A percentile compares a stretch with the other conserved stretches of the same genome.
Evolutionary conservation across 73 alveolate species (phyloP).

Genomic region (Paramecium octaurelia): DNA sequence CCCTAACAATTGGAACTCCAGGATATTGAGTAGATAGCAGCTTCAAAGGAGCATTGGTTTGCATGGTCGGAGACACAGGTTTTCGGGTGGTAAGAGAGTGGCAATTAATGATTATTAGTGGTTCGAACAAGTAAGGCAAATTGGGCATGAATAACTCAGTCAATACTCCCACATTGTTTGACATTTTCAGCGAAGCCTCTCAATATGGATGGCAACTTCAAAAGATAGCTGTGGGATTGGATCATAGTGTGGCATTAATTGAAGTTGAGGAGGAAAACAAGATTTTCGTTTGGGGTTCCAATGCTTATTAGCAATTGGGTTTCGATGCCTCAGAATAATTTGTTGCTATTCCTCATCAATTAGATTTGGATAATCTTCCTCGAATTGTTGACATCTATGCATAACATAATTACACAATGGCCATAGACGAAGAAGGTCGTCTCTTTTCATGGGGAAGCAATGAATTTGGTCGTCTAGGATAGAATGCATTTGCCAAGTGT

Average conservation of each 20-base stretch:
- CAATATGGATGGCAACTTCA: slow-evolving; percentile 20
- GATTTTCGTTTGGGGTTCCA: not conserved
- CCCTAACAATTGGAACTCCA: not conserved
- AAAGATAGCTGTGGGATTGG: slow-evolving; percentile 34
- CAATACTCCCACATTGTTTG: not conserved
- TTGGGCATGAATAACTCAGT: not conserved
- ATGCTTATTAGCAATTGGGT: not conserved
- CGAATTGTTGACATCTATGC: not conserved
- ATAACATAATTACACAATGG: slow-evolving; percentile 17
- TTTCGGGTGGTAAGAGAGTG: not conserved
- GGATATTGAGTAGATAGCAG: not conserved
- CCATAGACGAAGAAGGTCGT: not conserved
- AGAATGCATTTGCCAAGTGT: not conserved
- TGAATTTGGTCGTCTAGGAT: slow-evolving; percentile 34
- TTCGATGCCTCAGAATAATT: slow-evolving; percentile 29
- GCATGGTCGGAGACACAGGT: not conserved
- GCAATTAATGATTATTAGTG: not conserved
- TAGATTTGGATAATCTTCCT: not conserved
- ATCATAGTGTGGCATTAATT: slow-evolving; percentile 13
- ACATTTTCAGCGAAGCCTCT: slow-evolving; percentile 19
- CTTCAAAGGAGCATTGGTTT: not conserved
- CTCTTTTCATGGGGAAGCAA: slow-evolving; percentile 23
- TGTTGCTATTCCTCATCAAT: slow-evolving; percentile 34
- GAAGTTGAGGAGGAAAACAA: slow-evolving; percentile 27
- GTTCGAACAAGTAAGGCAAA: not conserved